Conservation (phyloP, 2,329 filamentous ascomycete genomes). For the Venturia effusa region DNA sequence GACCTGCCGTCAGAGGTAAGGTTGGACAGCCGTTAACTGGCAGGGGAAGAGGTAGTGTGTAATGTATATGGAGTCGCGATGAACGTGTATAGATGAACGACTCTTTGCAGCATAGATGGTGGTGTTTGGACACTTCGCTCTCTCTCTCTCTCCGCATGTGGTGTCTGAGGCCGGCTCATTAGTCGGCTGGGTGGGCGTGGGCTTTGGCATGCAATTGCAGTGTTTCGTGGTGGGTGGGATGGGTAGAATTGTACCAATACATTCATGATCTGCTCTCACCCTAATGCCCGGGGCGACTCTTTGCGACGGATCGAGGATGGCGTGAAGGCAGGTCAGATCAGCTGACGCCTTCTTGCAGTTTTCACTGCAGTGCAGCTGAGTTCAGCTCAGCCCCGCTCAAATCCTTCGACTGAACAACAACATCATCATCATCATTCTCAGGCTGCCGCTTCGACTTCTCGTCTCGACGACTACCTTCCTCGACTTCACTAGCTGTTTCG, state of each 20-base stretch:
- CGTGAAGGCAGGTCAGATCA: not conserved
- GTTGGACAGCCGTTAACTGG: not conserved
- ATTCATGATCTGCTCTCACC: not conserved
- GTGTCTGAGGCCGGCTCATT: not conserved
- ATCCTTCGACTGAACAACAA: too few species aligned
- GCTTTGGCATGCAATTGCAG: not conserved
- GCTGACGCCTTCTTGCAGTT: not conserved
- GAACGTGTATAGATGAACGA: not conserved
- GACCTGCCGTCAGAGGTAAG: not conserved
- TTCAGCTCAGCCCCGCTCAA: too few species aligned
- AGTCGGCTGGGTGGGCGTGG: not conserved
- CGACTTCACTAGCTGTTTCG: too few species aligned
- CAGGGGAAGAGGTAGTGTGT: not conserved
- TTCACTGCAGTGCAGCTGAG: too few species aligned
- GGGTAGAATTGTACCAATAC: not conserved
- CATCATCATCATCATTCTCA: too few species aligned
- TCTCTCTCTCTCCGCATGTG: not conserved
- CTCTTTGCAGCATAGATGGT: constrained; percentile 3
- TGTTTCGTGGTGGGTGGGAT: not conserved
- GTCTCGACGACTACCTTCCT: too few species aligned
- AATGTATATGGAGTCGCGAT: not conserved
- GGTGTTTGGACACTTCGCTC: not conserved
- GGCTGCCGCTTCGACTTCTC: too few species aligned
- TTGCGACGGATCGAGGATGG: not conserved
- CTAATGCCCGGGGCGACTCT: not conserved